Percentiles rank a stretch among this genome's conserved stretches.
Conservation (phyloP, 768 basidiomycete species). For the Xerocomellus intermedius region DNA sequence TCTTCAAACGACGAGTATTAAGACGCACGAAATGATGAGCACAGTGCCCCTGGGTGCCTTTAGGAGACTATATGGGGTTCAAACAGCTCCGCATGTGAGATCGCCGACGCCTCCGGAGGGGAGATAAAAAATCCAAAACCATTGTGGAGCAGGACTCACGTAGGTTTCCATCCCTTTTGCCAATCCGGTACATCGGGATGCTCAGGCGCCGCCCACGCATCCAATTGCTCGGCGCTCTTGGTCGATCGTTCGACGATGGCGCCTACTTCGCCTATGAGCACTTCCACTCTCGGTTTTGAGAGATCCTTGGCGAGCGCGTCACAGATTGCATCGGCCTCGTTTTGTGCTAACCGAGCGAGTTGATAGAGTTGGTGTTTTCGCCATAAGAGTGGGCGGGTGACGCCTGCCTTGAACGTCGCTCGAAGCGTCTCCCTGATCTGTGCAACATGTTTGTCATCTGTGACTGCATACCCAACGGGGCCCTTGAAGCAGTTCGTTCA, state of each 20-base stretch:
- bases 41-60: slow-evolving; percentile 62
- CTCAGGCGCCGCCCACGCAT: slow-evolving; percentile 55
- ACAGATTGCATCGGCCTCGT: slow-evolving; percentile 55
- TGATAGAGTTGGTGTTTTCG: slow-evolving; percentile 64
- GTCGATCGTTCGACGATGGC: slow-evolving; percentile 42
- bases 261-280: slow-evolving; percentile 45
- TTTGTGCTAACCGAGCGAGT: slow-evolving; percentile 58
- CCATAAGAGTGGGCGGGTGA: slow-evolving; percentile 53
- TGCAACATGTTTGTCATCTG: background rate
- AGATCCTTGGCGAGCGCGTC: slow-evolving; percentile 47
- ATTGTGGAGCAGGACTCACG: slow-evolving; percentile 17
- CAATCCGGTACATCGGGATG: slow-evolving; percentile 36
- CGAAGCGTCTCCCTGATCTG: slow-evolving; percentile 40
- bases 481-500: background rate
- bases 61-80: slow-evolving; percentile 32
- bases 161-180: slow-evolving; percentile 53
- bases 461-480: background rate
- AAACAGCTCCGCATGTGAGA: background rate
- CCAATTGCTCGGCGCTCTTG: slow-evolving; percentile 47
- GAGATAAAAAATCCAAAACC: background rate
- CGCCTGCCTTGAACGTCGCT: slow-evolving; percentile 49
- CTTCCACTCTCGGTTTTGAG: slow-evolving; percentile 41
- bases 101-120: background rate
- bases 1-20: background rate
- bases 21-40: slow-evolving; percentile 55